phyloP scores from a whole-genome alignment of 1,284 basidiomycete species.

The Cystobasidium slooffiae region DNA sequence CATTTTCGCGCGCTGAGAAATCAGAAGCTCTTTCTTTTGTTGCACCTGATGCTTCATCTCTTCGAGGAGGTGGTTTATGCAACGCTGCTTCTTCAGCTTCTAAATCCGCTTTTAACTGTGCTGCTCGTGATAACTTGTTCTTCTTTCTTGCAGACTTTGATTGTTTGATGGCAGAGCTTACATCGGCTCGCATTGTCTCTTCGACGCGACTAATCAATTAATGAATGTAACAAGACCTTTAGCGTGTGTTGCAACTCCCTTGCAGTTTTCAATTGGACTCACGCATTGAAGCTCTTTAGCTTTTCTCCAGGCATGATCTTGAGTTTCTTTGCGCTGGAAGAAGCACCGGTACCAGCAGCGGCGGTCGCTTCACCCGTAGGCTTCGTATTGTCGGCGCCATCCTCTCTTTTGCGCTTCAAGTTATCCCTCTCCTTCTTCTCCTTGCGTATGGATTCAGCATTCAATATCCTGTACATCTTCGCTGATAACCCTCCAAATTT shows the following conservation, averaged over 20 bases:
- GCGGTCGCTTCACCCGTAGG: not conserved
- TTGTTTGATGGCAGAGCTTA: slow-evolving; percentile 27
- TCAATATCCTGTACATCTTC: slow-evolving; percentile 42
- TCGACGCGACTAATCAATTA: slow-evolving; percentile 26
- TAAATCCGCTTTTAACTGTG: slow-evolving; percentile 22
- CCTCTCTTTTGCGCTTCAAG: slow-evolving; percentile 24
- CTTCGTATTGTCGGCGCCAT: not conserved
- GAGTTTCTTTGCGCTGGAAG: slow-evolving; percentile 8
- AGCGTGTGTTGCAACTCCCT: not conserved
- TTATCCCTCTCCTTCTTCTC: slow-evolving; percentile 25
- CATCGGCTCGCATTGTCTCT: slow-evolving; percentile 29
- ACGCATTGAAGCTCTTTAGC: slow-evolving; percentile 42
- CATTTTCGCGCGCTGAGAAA: slow-evolving; percentile 20
- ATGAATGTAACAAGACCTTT: slow-evolving; percentile 1
- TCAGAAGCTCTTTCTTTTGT: slow-evolving; percentile 29
- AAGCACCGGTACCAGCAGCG: not conserved
- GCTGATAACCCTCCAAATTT: slow-evolving; percentile 31
- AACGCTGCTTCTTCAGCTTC: slow-evolving; percentile 27
- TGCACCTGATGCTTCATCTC: slow-evolving; percentile 16
- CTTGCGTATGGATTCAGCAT: slow-evolving; percentile 42
- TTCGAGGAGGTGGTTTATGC: slow-evolving; percentile 29
- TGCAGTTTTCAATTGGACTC: not conserved
- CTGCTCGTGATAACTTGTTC: slow-evolving; percentile 37
- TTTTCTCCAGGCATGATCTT: slow-evolving; percentile 42
- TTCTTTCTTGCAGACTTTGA: slow-evolving; percentile 35